Conservation (phyloP, 495 filamentous ascomycete genomes). For the Talaromyces ruber region DNA sequence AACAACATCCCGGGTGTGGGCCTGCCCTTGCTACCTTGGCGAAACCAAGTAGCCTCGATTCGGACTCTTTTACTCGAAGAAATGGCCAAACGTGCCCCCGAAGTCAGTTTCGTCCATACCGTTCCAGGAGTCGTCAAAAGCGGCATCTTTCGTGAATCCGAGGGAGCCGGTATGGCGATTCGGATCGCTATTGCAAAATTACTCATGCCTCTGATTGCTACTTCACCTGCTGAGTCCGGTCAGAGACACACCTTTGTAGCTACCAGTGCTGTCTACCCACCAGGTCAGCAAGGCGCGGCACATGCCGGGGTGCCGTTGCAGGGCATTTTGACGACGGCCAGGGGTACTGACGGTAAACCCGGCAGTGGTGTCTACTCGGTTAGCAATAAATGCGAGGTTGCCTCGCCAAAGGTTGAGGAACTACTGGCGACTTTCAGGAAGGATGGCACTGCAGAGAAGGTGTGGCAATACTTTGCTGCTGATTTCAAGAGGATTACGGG, state of each 20-base stretch:
- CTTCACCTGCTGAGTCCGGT: constrained; percentile 29
- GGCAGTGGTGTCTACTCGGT: constrained; percentile 47
- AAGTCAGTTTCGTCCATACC: constrained; percentile 49
- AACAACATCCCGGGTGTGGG: constrained; percentile 34
- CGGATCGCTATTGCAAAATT: neutral
- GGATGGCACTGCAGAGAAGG: constrained; percentile 29
- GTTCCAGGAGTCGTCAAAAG: constrained; percentile 48
- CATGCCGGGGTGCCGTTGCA: neutral
- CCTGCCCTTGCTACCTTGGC: constrained; percentile 11
- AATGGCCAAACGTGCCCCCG: constrained; percentile 34
- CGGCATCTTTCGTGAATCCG: constrained; percentile 26
- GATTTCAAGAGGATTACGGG: constrained; percentile 24
- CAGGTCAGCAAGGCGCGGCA: constrained; percentile 3
- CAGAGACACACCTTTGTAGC: constrained; percentile 46
- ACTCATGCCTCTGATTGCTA: neutral
- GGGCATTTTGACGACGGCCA: constrained; percentile 19
- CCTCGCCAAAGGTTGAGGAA: constrained; percentile 18
- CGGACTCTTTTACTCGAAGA: constrained; percentile 42
- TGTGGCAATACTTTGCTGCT: constrained; percentile 40
- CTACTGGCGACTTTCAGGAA: constrained; percentile 27
- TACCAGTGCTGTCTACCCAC: constrained; percentile 42
- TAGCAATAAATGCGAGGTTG: constrained; percentile 30
- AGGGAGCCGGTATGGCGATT: constrained; percentile 25
- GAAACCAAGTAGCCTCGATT: constrained; percentile 32
- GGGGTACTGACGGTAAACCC: constrained; percentile 30